phyloP scores from a whole-genome alignment of 2,329 filamentous ascomycete genomes.

The Truncatella angustata region DNA sequence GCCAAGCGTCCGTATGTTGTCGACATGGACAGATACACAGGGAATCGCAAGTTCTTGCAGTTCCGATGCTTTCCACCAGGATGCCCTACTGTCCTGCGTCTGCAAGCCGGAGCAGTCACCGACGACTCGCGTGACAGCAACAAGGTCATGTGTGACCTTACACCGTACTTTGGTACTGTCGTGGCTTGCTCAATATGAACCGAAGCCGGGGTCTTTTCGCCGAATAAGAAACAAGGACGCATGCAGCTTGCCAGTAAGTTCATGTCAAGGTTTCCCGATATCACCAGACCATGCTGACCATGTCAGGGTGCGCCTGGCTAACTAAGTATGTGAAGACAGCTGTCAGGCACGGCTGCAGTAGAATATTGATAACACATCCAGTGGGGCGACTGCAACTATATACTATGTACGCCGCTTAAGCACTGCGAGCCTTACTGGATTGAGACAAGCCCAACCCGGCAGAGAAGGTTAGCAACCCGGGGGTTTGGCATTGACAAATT shows the following conservation, averaged over 20 bases:
- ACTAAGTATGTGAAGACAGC: constrained; percentile 2
- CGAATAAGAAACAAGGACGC: background rate
- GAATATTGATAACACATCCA: constrained; percentile 5
- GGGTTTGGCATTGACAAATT: background rate
- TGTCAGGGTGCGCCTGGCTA: background rate
- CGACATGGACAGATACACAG: no score
- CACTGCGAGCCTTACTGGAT: background rate
- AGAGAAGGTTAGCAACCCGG: background rate
- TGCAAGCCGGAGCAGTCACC: background rate
- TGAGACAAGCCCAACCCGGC: background rate
- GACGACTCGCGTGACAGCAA: background rate
- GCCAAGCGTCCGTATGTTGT: no score
- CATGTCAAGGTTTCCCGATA: no score
- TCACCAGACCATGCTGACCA: background rate
- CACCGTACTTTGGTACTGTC: constrained; percentile 2
- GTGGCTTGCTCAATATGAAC: background rate
- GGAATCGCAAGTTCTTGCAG: no score
- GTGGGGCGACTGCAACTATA: background rate
- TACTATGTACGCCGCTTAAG: background rate
- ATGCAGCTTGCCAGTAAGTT: background rate
- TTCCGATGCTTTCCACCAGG: no score
- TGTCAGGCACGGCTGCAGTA: constrained; percentile 7
- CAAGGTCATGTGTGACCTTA: background rate
- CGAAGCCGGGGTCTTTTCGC: background rate
- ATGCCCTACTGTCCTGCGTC: no score